Evolutionary conservation across 2,329 filamentous ascomycete genomes (phyloP).

Genomic region (Phialocephala subalpina): DNA sequence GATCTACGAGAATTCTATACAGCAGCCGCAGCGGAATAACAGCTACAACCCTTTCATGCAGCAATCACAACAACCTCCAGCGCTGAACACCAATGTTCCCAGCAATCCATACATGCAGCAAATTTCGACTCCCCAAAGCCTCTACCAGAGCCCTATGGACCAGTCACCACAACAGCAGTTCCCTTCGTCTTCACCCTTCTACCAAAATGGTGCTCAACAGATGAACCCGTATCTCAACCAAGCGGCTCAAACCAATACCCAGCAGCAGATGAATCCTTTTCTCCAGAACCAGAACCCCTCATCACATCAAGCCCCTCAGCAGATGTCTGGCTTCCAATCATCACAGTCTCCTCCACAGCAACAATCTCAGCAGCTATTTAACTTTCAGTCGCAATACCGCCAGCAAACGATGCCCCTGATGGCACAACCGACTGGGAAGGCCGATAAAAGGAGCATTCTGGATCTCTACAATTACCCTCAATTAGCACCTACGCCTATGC

Average conservation of each 20-base stretch:
- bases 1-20: slow-evolving; percentile 40
- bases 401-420: slow-evolving; percentile 48
- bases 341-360: slow-evolving; percentile 47
- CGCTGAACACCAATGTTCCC: slow-evolving; percentile 43
- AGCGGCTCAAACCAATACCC: slow-evolving; percentile 15
- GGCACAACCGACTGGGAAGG: slow-evolving; percentile 55
- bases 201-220: slow-evolving; percentile 33
- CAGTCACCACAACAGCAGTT: slow-evolving; percentile 48
- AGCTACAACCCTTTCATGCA: slow-evolving; percentile 44
- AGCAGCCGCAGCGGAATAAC: slow-evolving; percentile 30
- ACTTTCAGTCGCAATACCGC: slow-evolving; percentile 50
- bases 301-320: slow-evolving; percentile 14
- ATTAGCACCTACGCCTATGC: slow-evolving; percentile 38
- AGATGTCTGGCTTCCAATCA: slow-evolving; percentile 47
- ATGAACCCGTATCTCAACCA: slow-evolving; percentile 37
- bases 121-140: slow-evolving; percentile 37
- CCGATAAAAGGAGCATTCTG: slow-evolving; percentile 78
- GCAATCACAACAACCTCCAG: slow-evolving; percentile 32
- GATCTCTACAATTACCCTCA: slow-evolving; percentile 69
- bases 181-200: slow-evolving; percentile 29
- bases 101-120: slow-evolving; percentile 51
- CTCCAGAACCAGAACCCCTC: slow-evolving; percentile 28
- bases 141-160: slow-evolving; percentile 38
- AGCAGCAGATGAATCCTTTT: slow-evolving; percentile 32
- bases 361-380: slow-evolving; percentile 42